phyloP scores from a whole-genome alignment of 768 basidiomycete genomes.

The Coprinopsis cinerea region DNA sequence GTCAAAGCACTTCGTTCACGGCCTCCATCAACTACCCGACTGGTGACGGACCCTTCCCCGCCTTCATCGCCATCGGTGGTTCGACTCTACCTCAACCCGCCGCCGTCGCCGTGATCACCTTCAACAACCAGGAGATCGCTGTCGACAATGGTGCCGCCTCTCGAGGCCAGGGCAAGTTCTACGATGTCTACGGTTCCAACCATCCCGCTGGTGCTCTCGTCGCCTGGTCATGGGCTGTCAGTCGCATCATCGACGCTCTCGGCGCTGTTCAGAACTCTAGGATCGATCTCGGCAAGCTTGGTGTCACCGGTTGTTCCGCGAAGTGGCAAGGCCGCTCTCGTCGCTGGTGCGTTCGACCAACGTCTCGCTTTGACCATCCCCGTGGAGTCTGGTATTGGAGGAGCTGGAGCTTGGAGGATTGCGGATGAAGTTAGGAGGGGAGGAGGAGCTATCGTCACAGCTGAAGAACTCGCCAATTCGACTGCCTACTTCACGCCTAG shows the following conservation, averaged over 20 bases:
- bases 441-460: conserved; percentile 41
- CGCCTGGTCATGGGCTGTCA: conserved; percentile 54
- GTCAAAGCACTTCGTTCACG: conserved; percentile 39
- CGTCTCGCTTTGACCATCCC: conserved; percentile 52
- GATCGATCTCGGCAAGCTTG: conserved; percentile 41
- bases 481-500: conserved; percentile 49
- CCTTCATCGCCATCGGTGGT: conserved; percentile 44
- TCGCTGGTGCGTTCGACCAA: conserved; percentile 49
- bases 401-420: conserved; percentile 49
- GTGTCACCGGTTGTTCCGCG: conserved; percentile 49
- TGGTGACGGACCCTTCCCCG: conserved; percentile 40
- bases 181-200: conserved; percentile 40
- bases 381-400: conserved; percentile 53
- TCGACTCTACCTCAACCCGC: conserved; percentile 29
- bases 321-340: conserved; percentile 53
- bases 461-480: conserved; percentile 46
- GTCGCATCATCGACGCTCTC: conserved; percentile 51
- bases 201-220: conserved; percentile 44
- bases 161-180: conserved; percentile 49
- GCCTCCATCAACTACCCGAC: conserved; percentile 37
- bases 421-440: conserved; percentile 35
- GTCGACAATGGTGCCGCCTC: conserved; percentile 34
- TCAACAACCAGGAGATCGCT: conserved; percentile 45
- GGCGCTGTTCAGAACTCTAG: conserved; percentile 32
- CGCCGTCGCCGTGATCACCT: conserved; percentile 36